phyloP scores from a whole-genome alignment of 352 stramenopile genomes.

The Globisporangium yorkense region DNA sequence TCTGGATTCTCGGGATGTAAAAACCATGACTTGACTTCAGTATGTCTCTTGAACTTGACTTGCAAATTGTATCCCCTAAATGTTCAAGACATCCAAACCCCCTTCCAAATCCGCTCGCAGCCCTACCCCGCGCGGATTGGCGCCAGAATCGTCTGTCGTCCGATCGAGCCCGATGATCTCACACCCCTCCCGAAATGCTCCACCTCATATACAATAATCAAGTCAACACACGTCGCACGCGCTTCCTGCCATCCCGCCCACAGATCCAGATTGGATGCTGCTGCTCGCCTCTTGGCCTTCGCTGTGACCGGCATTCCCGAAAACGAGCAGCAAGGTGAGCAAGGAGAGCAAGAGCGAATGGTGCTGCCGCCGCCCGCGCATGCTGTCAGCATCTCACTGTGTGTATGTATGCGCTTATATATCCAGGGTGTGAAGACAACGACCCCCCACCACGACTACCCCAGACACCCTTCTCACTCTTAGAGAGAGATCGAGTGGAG shows the following conservation, averaged over 20 bases:
- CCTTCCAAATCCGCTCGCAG: neutral
- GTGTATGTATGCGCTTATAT: neutral
- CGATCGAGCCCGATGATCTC: neutral
- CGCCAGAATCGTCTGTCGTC: slow-evolving; percentile 1
- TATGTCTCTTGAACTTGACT: neutral
- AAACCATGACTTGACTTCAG: no score
- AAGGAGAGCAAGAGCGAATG: no score
- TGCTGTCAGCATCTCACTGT: no score
- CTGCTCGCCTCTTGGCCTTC: no score
- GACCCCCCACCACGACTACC: neutral
- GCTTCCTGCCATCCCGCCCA: neutral
- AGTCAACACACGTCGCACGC: neutral
- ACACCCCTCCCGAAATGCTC: neutral
- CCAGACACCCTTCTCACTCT: slow-evolving; percentile 3
- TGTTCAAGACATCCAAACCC: neutral
- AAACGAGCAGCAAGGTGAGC: neutral
- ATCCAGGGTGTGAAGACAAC: neutral
- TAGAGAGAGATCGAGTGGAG: neutral
- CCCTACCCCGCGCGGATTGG: neutral
- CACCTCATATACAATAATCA: neutral
- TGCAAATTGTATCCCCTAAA: neutral
- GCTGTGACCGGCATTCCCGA: neutral
- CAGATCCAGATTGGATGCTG: no score
- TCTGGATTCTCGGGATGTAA: no score
- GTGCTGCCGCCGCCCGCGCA: no score